These are phyloP conservation scores for Boletus fagicola DNA, from an alignment of 768 basidiomycete species.

Conservation along the genomic window DNA sequence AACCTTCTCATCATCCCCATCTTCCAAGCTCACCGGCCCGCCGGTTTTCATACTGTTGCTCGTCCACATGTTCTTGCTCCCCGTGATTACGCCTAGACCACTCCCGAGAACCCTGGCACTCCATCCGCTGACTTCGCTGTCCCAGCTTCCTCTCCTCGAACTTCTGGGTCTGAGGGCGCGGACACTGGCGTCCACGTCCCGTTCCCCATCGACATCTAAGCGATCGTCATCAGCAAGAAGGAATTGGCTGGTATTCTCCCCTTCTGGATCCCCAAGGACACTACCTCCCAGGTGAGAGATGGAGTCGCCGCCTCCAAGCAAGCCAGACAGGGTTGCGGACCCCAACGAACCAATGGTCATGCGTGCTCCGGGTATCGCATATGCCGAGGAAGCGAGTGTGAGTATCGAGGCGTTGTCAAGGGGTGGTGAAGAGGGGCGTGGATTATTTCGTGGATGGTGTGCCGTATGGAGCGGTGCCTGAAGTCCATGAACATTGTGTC, in stretches of 20 bases:
- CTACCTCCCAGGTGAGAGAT: slow-evolving; percentile 73
- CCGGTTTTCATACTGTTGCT: slow-evolving; percentile 61
- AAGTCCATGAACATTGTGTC: slow-evolving; percentile 34
- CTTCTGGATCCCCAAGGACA: slow-evolving; percentile 47
- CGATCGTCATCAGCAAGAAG: slow-evolving; percentile 65
- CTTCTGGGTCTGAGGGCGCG: slow-evolving; percentile 85
- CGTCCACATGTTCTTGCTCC: slow-evolving; percentile 61
- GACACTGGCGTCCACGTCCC: slow-evolving; percentile 84
- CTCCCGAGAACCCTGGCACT: slow-evolving; percentile 63
- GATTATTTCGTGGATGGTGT: slow-evolving; percentile 96
- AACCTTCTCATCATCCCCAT: slow-evolving; percentile 35
- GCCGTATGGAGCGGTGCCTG: slow-evolving; percentile 87
- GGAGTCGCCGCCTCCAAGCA: slow-evolving; percentile 54
- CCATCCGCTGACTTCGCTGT: slow-evolving; percentile 86
- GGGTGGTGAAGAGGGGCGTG: slow-evolving; percentile 87
- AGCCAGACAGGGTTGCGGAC: slow-evolving; percentile 49
- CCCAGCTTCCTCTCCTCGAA: slow-evolving; percentile 88
- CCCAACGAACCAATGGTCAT: slow-evolving; percentile 42
- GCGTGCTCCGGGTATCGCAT: slow-evolving; percentile 65
- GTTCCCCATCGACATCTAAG: slow-evolving; percentile 45
- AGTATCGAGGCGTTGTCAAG: slow-evolving; percentile 89
- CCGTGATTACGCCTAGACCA: slow-evolving; percentile 43
- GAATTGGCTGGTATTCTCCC: slow-evolving; percentile 67
- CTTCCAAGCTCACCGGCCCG: slow-evolving; percentile 48
- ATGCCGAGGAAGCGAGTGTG: slow-evolving; percentile 92